A percentile compares a stretch with the other conserved stretches of the same genome.
phyloP scores from a whole-genome alignment of 2,329 filamentous ascomycete genomes.

The Aspergillus transmontanensis region DNA sequence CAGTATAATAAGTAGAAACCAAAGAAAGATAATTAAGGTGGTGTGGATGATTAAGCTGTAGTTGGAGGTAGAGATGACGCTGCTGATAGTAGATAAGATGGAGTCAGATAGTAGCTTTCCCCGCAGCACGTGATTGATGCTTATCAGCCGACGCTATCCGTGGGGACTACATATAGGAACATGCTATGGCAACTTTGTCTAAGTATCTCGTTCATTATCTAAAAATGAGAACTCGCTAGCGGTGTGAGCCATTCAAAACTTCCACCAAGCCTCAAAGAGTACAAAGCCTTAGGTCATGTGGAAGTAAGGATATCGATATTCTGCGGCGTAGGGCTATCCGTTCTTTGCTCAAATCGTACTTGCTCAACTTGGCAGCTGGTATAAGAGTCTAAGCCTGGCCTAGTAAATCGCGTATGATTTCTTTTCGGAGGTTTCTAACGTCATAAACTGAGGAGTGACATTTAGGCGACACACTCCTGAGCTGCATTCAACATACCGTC shows the following conservation, averaged over 20 bases:
- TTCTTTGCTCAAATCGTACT: neutral
- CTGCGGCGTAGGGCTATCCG: neutral
- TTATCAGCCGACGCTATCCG: constrained; percentile 20
- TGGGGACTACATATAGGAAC: neutral
- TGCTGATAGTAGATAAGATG: constrained; percentile 22
- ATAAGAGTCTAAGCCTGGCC: neutral
- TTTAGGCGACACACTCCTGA: neutral
- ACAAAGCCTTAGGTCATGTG: neutral
- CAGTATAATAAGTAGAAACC: neutral
- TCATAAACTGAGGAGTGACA: neutral
- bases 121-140: constrained; percentile 26
- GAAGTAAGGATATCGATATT: neutral
- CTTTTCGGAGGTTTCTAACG: neutral
- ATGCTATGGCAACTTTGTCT: neutral
- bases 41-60: neutral
- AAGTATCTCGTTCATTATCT: neutral
- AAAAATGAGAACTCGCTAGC: neutral
- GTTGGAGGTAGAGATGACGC: constrained; percentile 6
- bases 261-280: neutral
- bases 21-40: neutral
- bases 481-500: neutral
- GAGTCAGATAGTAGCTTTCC: constrained; percentile 22
- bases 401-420: neutral
- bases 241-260: neutral
- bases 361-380: neutral